These are phyloP conservation scores for Selaginella tamariscina DNA, from an alignment of 75 land plant species.

Conservation along the genomic window DNA sequence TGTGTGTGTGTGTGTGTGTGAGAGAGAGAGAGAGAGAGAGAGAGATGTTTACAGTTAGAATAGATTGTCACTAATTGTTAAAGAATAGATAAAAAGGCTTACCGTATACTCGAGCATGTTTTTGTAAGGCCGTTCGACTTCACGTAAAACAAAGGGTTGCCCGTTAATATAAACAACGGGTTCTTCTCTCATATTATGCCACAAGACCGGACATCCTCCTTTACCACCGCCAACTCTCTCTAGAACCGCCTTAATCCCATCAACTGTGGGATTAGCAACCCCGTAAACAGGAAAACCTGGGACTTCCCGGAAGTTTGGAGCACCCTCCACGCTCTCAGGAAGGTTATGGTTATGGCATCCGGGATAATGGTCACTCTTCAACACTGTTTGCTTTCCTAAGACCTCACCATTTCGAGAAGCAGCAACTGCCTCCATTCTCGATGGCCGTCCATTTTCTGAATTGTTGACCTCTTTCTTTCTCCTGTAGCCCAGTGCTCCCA, in stretches of 20 bases:
- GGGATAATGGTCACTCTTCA: slow-evolving; percentile 95
- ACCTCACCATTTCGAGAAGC: slow-evolving; percentile 84
- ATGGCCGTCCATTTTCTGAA: slow-evolving; percentile 59
- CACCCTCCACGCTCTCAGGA: slow-evolving; percentile 88
- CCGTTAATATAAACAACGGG: slow-evolving; percentile 96
- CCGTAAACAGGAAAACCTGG: slow-evolving; percentile 93
- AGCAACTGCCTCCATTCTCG: slow-evolving; percentile 61
- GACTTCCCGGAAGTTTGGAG: slow-evolving; percentile 88
- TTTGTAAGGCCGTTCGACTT: slow-evolving; percentile 89
- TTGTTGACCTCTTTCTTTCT: neutral
- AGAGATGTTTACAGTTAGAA: neutral
- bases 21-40: neutral
- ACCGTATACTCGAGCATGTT: slow-evolving; percentile 94
- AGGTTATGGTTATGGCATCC: slow-evolving; percentile 71
- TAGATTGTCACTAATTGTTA: too few species aligned
- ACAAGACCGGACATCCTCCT: slow-evolving; percentile 57
- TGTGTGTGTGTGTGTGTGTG: too few species aligned
- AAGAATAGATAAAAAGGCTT: too few species aligned
- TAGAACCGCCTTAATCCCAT: slow-evolving; percentile 84
- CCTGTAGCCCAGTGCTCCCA: slow-evolving; percentile 86
- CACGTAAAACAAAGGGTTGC: slow-evolving; percentile 93
- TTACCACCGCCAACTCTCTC: slow-evolving; percentile 45
- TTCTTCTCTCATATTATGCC: slow-evolving; percentile 99
- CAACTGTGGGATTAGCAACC: slow-evolving; percentile 90
- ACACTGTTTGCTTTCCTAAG: slow-evolving; percentile 76